phyloP scores from a whole-genome alignment of 73 alveolate species.

The Tetrahymena malaccensis region DNA sequence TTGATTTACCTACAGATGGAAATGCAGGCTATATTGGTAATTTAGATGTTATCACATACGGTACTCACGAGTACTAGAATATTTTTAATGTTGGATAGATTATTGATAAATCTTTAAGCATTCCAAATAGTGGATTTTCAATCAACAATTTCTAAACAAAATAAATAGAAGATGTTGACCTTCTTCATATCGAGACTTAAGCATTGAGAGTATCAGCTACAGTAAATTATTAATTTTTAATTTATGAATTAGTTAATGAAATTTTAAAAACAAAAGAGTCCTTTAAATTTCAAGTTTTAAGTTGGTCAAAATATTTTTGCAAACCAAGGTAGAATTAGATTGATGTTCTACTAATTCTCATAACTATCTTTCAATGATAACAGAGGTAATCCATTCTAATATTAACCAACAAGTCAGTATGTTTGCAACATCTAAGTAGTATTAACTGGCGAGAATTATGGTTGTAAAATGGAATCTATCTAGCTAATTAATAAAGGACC shows the following conservation, averaged over 20 bases:
- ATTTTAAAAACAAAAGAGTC: not conserved
- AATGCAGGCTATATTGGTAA: not conserved
- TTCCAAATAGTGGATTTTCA: not conserved
- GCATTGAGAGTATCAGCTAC: not conserved
- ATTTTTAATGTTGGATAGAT: not conserved
- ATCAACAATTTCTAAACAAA: not conserved
- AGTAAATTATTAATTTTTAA: not conserved
- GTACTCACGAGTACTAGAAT: not conserved
- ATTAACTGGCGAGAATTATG: not conserved
- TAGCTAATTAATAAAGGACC: not conserved
- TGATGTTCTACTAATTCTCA: not conserved
- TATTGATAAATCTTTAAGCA: not conserved
- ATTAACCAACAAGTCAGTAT: not conserved
- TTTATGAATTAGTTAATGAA: not conserved
- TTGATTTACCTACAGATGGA: not conserved
- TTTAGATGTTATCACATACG: not conserved
- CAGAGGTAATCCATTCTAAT: not conserved
- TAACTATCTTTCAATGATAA: not conserved
- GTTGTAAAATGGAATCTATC: not conserved
- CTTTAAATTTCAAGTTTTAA: not conserved
- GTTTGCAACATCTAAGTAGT: not conserved
- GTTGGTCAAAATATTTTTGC: not conserved
- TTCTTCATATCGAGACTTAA: not conserved
- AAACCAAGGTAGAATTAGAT: not conserved
- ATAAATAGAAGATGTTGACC: not conserved